Evolutionary conservation across 345 rosid genomes (phyloP).

Genomic region (Populus tremula): DNA sequence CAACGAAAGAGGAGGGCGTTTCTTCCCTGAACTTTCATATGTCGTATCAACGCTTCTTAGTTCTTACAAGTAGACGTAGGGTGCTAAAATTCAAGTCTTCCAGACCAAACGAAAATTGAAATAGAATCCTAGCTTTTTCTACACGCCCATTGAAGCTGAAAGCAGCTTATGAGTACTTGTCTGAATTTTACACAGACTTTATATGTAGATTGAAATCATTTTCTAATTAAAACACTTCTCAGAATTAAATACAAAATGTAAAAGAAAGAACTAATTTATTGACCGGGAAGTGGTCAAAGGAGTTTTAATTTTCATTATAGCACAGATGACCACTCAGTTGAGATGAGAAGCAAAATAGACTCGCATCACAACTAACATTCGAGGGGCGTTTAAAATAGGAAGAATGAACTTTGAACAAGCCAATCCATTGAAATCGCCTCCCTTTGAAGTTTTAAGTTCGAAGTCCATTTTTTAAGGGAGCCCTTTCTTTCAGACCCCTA

Average conservation of each 20-base stretch:
- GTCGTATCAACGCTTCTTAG: no score
- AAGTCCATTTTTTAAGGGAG: no score
- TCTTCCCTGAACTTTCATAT: conserved; percentile 20
- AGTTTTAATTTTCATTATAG: neutral
- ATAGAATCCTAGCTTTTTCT: no score
- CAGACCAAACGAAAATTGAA: neutral
- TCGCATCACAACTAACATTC: neutral
- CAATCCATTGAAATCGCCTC: neutral
- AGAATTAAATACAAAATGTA: no score
- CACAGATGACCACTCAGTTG: neutral
- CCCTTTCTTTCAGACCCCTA: neutral
- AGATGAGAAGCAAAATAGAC: neutral
- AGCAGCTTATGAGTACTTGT: neutral
- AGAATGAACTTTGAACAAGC: neutral
- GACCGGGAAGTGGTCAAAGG: neutral
- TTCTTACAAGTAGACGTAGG: neutral
- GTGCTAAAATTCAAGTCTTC: neutral
- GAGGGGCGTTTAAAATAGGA: neutral
- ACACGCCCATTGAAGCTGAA: neutral
- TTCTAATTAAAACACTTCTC: neutral
- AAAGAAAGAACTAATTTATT: no score
- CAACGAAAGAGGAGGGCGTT: neutral
- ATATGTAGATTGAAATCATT: no score
- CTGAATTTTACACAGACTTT: no score
- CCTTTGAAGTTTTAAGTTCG: neutral